Evolutionary conservation across 1,284 basidiomycete genomes (phyloP).

Genomic region (Leccinum subspadiceum): DNA sequence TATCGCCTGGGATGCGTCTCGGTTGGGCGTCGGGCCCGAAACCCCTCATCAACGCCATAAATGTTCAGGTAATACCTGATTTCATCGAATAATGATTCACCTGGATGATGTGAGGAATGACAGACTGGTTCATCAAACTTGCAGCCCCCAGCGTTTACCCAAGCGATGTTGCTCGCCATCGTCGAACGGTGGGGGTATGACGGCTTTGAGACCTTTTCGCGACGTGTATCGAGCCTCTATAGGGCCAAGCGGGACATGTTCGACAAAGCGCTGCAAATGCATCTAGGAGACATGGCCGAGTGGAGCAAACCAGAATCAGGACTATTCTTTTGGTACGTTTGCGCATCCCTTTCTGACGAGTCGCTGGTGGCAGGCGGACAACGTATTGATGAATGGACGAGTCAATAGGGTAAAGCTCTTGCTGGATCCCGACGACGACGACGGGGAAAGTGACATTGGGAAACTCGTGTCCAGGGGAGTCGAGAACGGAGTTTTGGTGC

Average conservation of each 20-base stretch:
- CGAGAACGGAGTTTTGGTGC: conserved; percentile 77
- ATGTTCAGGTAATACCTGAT: conserved; percentile 44
- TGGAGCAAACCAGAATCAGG: conserved; percentile 85
- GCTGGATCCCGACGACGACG: conserved; percentile 37
- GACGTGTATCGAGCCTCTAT: conserved; percentile 74
- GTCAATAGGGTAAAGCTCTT: conserved; percentile 58
- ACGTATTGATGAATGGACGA: no score
- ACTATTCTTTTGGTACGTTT: conserved; percentile 75
- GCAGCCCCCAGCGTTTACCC: conserved; percentile 72
- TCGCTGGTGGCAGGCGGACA: background rate
- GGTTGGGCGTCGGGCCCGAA: conserved; percentile 81
- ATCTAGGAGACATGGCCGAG: conserved; percentile 72
- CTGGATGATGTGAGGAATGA: conserved; percentile 3
- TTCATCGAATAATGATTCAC: background rate
- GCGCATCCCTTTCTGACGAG: background rate
- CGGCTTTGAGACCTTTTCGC: conserved; percentile 72
- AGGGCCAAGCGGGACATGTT: conserved; percentile 73
- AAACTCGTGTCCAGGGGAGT: conserved; percentile 72
- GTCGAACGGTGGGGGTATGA: conserved; percentile 69
- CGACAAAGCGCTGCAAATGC: conserved; percentile 65
- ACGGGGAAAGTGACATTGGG: conserved; percentile 60
- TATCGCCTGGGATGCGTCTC: conserved; percentile 75
- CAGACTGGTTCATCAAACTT: conserved; percentile 72
- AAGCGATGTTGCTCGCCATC: conserved; percentile 67
- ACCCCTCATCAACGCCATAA: conserved; percentile 68